Base-by-base conservation (phyloP, 768 basidiomycete species). In the Rossbeevera mucosa region DNA sequence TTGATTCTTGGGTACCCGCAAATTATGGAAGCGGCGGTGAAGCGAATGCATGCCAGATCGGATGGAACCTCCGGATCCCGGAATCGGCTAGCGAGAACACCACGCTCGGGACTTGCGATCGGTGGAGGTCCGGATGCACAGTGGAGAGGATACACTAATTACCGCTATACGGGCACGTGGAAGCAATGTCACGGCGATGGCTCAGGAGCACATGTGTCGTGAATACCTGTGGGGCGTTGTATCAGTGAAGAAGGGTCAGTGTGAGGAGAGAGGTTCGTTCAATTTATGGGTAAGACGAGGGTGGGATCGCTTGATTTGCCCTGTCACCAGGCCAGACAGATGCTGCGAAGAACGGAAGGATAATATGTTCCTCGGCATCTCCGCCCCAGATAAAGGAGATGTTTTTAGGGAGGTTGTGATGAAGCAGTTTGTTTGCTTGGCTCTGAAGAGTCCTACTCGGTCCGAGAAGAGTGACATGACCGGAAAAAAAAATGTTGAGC, bases 401-500 rank as follows among this genome's bases (percentile, higher is more conserved):
- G n/a, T 25, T 12, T n/a, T n/a, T 26, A 6, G 24, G 11, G 16
- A 29, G 14, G 28, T 20, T 21, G 20, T 20, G 3, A 13, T 14
- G 20, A 14, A 16, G 7, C 14, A 14, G 24, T 29, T 3, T 12
- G 21, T 14, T 6, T 31, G 29, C 9, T 20, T 22, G 20, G 20
- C 14, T 46, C 20, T 13, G 21, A 7, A 41, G 6, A 16, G 30
- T 21, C 28, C 2, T n/a, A n/a, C n/a, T n/a, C 36, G 7, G 28
- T 13, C 55, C 50, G 54, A 22, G 42, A 55, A 3, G 33, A 20
- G 25, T 44, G n/a, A 21, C 45, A 48, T 48, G 57, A 22, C 38
- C 26, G 33, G 40, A 36, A 26, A 30, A 30, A 6, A 28, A 14
- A 24, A 24, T 24, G 7, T 38, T 20, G 31, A 22, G 11, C 18